Evolutionary conservation across 306 rosid genomes (phyloP), one percentile per base, ranked within the genome.

Genomic region (Lathyrus oleraceus): DNA sequence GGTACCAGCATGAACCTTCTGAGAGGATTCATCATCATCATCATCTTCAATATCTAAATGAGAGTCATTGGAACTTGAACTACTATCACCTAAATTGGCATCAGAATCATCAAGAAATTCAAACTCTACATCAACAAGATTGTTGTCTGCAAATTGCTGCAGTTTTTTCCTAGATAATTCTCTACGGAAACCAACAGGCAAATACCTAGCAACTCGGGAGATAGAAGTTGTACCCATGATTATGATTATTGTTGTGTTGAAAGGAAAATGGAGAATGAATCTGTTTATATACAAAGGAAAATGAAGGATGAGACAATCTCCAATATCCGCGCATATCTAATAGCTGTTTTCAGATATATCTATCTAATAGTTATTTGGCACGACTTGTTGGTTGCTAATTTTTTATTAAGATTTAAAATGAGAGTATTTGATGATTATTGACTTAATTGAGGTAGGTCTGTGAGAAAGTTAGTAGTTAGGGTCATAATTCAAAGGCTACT

Each of bases 41-140:
- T 72, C n/a, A n/a, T n/a, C 84, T 2, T 80, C 89, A 0, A 80
- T 78, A 10, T 82, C 94, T 11, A 78, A 65, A 49, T 10, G 60
- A 53, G 73, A 82, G 2, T 76, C 80, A 17, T 76, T 76, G 48
- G 79, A 76, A 25, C 81, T 58, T 2, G 14, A 57, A 23, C 76
- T 35, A 35, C 39, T 82, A 11, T 76, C 45, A 56, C 68, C 71
- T 6, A 76, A 38, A 0, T 17, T 4, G 3, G 20, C 39, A 20
- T 81, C 83, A 25, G 73, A 40, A 63, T 83, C 86, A 6, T 78
- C 84, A 1, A 79, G 85, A 45, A 89, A 92, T 36, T 87, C 88
- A 35, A 92, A 82, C 53, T 89, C 85, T 13, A 89, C 84, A 43
- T 84, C 96, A 12, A 23, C 61, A 57, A 57, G 39, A 27, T 6